These are phyloP conservation scores for Stevia rebaudiana DNA, from an alignment of 140 eudicot species.

Conservation along the genomic window DNA sequence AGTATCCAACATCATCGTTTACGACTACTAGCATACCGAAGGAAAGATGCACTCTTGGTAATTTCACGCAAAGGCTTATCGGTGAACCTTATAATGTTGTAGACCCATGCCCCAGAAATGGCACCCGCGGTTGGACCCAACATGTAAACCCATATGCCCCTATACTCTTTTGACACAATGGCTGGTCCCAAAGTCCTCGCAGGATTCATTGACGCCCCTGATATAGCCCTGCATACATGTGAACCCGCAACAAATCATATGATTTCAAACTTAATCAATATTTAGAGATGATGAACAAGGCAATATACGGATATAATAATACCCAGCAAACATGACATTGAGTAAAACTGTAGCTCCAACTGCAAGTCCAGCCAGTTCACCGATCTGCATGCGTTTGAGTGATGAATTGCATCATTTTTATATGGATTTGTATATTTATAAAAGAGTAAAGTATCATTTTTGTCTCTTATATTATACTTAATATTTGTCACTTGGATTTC, in stretches of 20 bases:
- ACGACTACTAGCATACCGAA: constrained; percentile 37
- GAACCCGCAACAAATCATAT: not conserved
- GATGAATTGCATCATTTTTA: not conserved
- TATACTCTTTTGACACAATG: constrained; percentile 53
- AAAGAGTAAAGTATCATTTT: too few species aligned
- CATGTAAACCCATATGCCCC: constrained; percentile 71
- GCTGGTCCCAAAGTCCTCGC: constrained; percentile 97
- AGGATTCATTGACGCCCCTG: constrained; percentile 97
- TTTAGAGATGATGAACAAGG: not conserved
- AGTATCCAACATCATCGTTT: constrained; percentile 12
- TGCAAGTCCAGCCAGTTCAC: constrained; percentile 90
- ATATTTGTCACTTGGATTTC: too few species aligned
- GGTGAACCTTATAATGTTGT: constrained; percentile 64
- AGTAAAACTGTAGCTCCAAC: constrained; percentile 79
- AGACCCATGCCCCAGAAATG: constrained; percentile 77
- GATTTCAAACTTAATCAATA: not conserved
- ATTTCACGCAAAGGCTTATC: constrained; percentile 73
- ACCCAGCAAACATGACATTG: constrained; percentile 84
- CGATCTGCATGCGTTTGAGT: constrained; percentile 42
- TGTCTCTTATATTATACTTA: too few species aligned
- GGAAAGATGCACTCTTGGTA: constrained; percentile 63
- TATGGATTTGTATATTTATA: not conserved
- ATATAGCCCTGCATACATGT: constrained; percentile 57
- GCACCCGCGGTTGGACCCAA: constrained; percentile 70
- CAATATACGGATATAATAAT: not conserved